Base-by-base conservation (phyloP, 2,329 filamentous ascomycete species). In the Colletotrichum sp. region DNA sequence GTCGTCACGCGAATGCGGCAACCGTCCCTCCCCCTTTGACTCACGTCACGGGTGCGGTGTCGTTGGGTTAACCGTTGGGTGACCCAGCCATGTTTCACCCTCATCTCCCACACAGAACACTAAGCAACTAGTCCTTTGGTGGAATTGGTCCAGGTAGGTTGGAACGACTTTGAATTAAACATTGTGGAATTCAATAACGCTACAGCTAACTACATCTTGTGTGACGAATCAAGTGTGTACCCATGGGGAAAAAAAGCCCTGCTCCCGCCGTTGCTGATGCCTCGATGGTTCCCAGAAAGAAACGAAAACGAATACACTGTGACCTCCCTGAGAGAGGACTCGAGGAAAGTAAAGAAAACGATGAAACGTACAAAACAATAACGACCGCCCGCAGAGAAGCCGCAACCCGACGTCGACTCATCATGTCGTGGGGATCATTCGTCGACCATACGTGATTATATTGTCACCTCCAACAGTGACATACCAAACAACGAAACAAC, bases 341-440 rank as follows among this genome's bases (percentile, higher is more conserved):
- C 14, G 36, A 56, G 55, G 38, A 43, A 24, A 32, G n/a, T 32
- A 26, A 55, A 34, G 13, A 56, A 67, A 32, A 9, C 10, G 21
- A 32, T 13, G 30, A 71, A 73, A 75, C 63, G 58, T 73, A 73
- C 56, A 62, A 62, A 62, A 55, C 67, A 55, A 16, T 66, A 16
- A 75, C 34, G 56, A 64, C 64, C 73, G 43, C 70, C 73, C 58
- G 63, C 64, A 38, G 43, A 62, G 52, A 74, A 73, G 38, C 34
- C 43, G 26, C 69, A 64, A 69, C 7, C 70, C 70, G 58, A 69
- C 71, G 34, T 75, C 63, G 70, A 64, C 70, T 75, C 69, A 59
- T 75, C 43, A 75, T 75, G 64, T 75, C 73, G 48, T 75, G 73
- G 64, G 64, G 28, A 36, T 73, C 69, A 66, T 69, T 64, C 36